phyloP scores from a whole-genome alignment of 2,329 filamentous ascomycete species.

The Knufia fluminis region DNA sequence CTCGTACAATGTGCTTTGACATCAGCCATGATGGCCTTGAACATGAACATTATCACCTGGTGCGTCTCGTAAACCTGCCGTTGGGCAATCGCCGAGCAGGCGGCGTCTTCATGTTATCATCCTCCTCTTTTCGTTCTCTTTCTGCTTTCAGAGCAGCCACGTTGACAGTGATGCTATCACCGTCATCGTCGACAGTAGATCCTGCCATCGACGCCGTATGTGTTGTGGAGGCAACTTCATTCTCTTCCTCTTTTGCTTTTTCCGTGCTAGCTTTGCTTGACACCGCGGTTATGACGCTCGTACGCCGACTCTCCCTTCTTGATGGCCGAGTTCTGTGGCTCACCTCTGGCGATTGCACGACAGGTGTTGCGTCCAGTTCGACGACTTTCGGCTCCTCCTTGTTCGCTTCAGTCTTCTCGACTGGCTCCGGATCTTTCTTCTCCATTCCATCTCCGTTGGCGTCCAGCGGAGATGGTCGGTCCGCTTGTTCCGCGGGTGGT shows the following conservation, averaged over 20 bases:
- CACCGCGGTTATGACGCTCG: conserved; percentile 2
- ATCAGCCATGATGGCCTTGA: background rate
- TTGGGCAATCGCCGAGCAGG: background rate
- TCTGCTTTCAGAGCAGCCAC: background rate
- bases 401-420: background rate
- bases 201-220: background rate
- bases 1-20: background rate
- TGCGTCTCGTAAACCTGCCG: background rate
- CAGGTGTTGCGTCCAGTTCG: background rate
- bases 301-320: conserved; percentile 1
- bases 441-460: background rate
- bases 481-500: background rate
- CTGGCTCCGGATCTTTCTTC: background rate
- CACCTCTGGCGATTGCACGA: background rate
- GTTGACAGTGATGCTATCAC: conserved; percentile 7
- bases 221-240: background rate
- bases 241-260: conserved; percentile 6
- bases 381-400: background rate
- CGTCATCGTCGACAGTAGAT: conserved; percentile 1
- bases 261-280: conserved; percentile 3
- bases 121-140: background rate
- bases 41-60: background rate
- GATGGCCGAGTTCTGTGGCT: background rate
- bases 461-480: background rate
- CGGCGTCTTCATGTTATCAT: conserved; percentile 1